phyloP scores from a whole-genome alignment of 768 basidiomycete species.

The Termitomyces sp. region DNA sequence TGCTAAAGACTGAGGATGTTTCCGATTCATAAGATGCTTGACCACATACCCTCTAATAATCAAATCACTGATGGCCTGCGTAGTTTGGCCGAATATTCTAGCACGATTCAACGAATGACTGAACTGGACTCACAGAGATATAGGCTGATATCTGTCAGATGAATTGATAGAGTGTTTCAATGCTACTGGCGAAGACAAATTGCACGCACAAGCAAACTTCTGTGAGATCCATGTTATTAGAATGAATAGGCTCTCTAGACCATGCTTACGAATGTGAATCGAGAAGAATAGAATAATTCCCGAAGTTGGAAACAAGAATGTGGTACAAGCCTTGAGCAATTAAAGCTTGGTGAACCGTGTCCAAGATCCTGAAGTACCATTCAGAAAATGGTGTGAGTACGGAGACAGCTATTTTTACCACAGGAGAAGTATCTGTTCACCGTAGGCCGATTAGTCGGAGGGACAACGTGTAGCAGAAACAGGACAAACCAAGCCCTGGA shows the following conservation, averaged over 20 bases:
- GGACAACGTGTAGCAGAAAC: neutral
- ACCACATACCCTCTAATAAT: constrained; percentile 8
- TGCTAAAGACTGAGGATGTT: neutral
- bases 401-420: no score
- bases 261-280: neutral
- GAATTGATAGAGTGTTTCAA: no score
- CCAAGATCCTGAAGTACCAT: neutral
- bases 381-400: neutral
- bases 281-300: neutral
- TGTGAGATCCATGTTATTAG: neutral
- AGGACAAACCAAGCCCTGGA: neutral
- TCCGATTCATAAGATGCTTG: neutral
- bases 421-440: neutral
- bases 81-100: neutral
- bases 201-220: neutral
- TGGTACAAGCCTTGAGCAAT: neutral
- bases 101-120: no score
- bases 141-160: no score
- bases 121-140: no score
- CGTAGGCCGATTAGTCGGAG: neutral
- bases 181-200: no score
- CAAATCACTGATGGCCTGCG: constrained; percentile 3
- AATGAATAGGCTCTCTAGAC: no score
- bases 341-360: neutral
- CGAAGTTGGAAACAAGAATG: neutral